A percentile compares a stretch with the other conserved stretches of the same genome.
These are phyloP conservation scores for Aspergillus melleus DNA, from an alignment of 2,329 filamentous ascomycete species.

Conservation along the genomic window DNA sequence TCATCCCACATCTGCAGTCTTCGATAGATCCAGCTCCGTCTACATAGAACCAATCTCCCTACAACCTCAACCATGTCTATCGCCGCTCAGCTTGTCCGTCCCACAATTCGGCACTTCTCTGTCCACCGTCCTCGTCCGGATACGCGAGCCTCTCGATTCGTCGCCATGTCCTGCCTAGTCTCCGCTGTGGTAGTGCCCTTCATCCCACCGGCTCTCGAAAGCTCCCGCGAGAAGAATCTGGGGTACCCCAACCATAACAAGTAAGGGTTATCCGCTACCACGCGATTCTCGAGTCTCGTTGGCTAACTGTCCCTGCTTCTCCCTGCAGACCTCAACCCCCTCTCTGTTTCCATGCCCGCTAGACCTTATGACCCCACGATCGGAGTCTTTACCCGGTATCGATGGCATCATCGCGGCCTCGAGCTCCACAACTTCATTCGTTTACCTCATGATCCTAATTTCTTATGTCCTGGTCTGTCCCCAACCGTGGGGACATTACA, in stretches of 20 bases:
- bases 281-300: not conserved
- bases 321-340: constrained; percentile 37
- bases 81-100: constrained; percentile 29
- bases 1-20: not conserved
- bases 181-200: constrained; percentile 48
- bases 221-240: constrained; percentile 42
- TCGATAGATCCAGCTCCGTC: not conserved
- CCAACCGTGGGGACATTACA: not conserved
- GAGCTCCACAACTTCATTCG: not conserved
- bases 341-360: constrained; percentile 45
- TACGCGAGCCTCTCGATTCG: constrained; percentile 40
- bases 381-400: not conserved
- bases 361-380: constrained; percentile 7
- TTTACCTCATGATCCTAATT: not conserved
- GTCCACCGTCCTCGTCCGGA: constrained; percentile 42
- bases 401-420: not conserved
- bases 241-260: constrained; percentile 40
- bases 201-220: constrained; percentile 48
- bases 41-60: not conserved
- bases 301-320: constrained; percentile 1
- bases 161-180: constrained; percentile 43
- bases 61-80: constrained; percentile 19
- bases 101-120: constrained; percentile 47
- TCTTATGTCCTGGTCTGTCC: not conserved
- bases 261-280: constrained; percentile 24